Percentiles rank a stretch among this genome's conserved stretches.
Evolutionary conservation across 176 grass and related monocot species (phyloP).

Genomic region (Cymbopogon citratus): DNA sequence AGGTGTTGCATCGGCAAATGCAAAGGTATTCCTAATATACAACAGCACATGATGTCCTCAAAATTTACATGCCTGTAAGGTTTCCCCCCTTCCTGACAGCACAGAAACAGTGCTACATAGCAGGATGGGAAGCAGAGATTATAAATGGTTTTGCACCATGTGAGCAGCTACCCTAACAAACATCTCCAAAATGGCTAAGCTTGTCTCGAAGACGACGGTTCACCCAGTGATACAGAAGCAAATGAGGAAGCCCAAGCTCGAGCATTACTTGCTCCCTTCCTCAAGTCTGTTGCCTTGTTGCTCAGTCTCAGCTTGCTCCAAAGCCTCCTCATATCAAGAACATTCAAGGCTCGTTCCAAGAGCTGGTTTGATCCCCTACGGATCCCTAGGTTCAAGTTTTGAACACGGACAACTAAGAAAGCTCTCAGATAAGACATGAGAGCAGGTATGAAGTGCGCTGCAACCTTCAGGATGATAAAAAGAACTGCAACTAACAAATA

Average conservation of each 20-base stretch:
- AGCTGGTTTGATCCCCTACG: conserved; percentile 47
- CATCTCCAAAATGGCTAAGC: conserved; percentile 30
- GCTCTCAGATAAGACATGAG: conserved; percentile 36
- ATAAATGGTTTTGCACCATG: conserved; percentile 18
- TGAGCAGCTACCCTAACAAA: conserved; percentile 40
- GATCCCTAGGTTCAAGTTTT: conserved; percentile 44
- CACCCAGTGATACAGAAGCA: conserved; percentile 80
- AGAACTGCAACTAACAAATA: conserved; percentile 37
- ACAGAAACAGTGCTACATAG: conserved; percentile 33
- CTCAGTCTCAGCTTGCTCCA: conserved; percentile 63
- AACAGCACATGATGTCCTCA: conserved; percentile 35
- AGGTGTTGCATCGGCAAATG: conserved; percentile 7
- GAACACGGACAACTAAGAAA: conserved; percentile 36
- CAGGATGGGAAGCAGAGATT: conserved; percentile 30
- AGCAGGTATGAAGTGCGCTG: conserved; percentile 12
- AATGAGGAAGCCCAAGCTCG: conserved; percentile 85
- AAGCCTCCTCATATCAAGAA: conserved; percentile 54
- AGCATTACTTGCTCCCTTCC: conserved; percentile 76
- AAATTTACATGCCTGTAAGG: conserved; percentile 67
- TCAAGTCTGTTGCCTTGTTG: conserved; percentile 58
- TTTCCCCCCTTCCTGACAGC: conserved; percentile 29
- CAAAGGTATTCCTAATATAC: conserved; percentile 44
- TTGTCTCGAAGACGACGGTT: conserved; percentile 58
- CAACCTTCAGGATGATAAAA: conserved; percentile 50
- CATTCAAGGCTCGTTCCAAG: conserved; percentile 34